Evolutionary conservation across 2,329 filamentous ascomycete genomes (phyloP).

Genomic region (Cladosporium cucumerinum): DNA sequence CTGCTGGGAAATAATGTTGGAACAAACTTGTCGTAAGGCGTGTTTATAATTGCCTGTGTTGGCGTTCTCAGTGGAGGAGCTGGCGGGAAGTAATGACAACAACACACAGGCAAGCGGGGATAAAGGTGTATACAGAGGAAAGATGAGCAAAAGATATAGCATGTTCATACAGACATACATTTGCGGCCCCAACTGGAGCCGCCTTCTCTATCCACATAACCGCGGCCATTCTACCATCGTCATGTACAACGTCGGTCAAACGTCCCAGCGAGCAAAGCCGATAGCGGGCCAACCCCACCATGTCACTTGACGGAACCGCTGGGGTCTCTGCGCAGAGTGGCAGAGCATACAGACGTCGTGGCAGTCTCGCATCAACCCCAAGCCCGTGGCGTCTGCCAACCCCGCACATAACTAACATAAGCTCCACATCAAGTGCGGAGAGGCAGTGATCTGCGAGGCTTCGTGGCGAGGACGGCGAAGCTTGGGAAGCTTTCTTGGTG

Average conservation of each 20-base stretch:
- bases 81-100: not conserved
- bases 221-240: slow-evolving; percentile 6
- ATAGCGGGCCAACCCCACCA: not conserved
- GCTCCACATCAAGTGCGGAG: slow-evolving; percentile 6
- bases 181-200: not conserved
- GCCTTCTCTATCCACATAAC: not conserved
- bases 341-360: not conserved
- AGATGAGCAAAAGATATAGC: not conserved
- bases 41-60: not conserved
- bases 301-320: not conserved
- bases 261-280: slow-evolving; percentile 10
- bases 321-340: not conserved
- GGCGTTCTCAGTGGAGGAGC: not conserved
- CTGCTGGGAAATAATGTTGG: not conserved
- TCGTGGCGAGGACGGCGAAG: slow-evolving; percentile 9
- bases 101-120: not conserved
- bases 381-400: slow-evolving; percentile 1
- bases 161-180: slow-evolving; percentile 1
- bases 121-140: not conserved
- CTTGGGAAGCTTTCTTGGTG: slow-evolving; percentile 11
- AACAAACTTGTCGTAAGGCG: not conserved
- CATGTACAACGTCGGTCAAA: slow-evolving; percentile 8
- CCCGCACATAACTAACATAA: slow-evolving; percentile 7
- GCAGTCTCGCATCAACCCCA: slow-evolving; percentile 5
- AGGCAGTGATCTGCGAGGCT: slow-evolving; percentile 11